Evolutionary conservation across 495 filamentous ascomycete genomes (phyloP).

Genomic region (Symbiotaphrina buchneri): DNA sequence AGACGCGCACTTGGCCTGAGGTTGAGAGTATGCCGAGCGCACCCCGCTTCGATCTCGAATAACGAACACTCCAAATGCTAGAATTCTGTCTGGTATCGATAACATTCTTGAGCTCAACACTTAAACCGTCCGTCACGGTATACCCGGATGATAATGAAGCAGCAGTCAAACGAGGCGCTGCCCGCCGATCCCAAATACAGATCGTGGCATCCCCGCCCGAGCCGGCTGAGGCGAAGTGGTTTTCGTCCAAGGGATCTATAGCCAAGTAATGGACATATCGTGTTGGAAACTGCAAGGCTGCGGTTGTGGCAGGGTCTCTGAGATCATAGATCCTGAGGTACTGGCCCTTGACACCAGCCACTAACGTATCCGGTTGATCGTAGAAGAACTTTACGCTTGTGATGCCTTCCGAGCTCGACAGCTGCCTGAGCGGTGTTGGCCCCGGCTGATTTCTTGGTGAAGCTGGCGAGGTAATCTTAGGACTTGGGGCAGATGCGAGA

Average conservation of each 20-base stretch:
- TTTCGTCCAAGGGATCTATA: slow-evolving; percentile 74
- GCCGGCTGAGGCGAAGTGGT: slow-evolving; percentile 83
- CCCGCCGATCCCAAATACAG: slow-evolving; percentile 76
- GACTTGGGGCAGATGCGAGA: slow-evolving; percentile 21
- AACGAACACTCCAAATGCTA: slow-evolving; percentile 58
- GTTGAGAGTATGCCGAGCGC: slow-evolving; percentile 55
- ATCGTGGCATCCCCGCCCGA: slow-evolving; percentile 43
- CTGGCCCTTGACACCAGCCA: slow-evolving; percentile 67
- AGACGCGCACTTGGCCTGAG: slow-evolving; percentile 49
- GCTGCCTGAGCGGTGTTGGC: slow-evolving; percentile 39
- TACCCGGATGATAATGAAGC: slow-evolving; percentile 13
- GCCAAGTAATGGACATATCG: slow-evolving; percentile 76
- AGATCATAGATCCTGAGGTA: slow-evolving; percentile 81
- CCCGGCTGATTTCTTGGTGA: no score
- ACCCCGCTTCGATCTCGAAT: slow-evolving; percentile 49
- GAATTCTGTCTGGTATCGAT: slow-evolving; percentile 28
- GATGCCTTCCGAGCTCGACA: slow-evolving; percentile 70
- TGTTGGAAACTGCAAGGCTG: slow-evolving; percentile 42
- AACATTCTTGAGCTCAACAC: slow-evolving; percentile 41
- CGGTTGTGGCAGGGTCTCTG: slow-evolving; percentile 35
- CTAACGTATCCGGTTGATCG: slow-evolving; percentile 59
- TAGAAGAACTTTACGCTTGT: slow-evolving; percentile 83
- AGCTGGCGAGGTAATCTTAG: slow-evolving; percentile 6
- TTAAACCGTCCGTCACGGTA: no score
- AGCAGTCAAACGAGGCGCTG: slow-evolving; percentile 24